Evolutionary conservation across 257 asterid species (phyloP), one percentile per base, ranked within the genome.

Genomic region (Solanum tacnaense): DNA sequence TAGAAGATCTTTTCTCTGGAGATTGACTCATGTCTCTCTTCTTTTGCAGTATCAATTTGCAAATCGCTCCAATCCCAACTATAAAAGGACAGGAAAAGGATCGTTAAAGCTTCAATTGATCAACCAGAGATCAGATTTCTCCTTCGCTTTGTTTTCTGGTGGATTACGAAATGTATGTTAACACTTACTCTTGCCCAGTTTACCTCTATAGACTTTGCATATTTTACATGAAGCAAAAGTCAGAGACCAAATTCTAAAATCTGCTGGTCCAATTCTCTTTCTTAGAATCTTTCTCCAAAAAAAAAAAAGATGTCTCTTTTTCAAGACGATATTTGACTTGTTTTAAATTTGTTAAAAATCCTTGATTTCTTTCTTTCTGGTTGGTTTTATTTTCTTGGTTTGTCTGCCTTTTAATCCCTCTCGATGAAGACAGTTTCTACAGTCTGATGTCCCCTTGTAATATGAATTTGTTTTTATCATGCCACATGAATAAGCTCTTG

Each of bases 121-220:
- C 89, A 97, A 96, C 86, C 99, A 97, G 92, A 93, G 99, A 96
- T 94, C 98, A n/a, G 95, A 97, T 88, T 95, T 88, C 91, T 94
- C 98, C 9, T 93, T 96, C 73, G 99, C 95, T 71, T 88, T 96
- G 78, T 96, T 97, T 94, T 93, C 99, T 86, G 99, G 98, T 84
- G 99, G 98, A 86, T 87, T 96, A 76, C 92, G 93, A 71, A 94
- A 91, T 86, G 99, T 96, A 92, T 84, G 90, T 16, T 41, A 39
- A 70, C 67, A 20, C 65, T 84, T 52, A 39, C 21, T 82, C 20
- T 38, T 87, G 73, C 71, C 72, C 21, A 34, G 56, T 4, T 25
- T 39, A 29, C 20, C 34, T 49, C 41, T 18, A 81, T 29, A 81
- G 68, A 81, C 21, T 46, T 16, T 9, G 18, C 41, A 29, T 16